Percentiles rank a stretch among this genome's conserved stretches.
phyloP scores from a whole-genome alignment of 805 yeast species.

The Gaillardinia entomophila region DNA sequence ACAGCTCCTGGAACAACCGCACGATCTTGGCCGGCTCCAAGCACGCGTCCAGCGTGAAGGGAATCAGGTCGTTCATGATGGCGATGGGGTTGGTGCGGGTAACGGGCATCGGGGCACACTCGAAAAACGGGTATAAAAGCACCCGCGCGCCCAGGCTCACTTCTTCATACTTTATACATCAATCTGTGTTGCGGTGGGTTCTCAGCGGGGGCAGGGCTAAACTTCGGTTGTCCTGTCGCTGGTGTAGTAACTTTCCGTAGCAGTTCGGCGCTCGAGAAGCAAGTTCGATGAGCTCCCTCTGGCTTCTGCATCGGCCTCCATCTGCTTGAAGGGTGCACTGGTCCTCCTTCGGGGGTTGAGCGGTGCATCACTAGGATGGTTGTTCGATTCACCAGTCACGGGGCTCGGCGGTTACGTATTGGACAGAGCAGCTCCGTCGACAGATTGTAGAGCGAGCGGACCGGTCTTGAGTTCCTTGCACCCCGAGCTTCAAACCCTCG shows the following conservation, averaged over 20 bases:
- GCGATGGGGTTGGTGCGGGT: slow-evolving; percentile 4
- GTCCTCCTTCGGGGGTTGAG: slow-evolving; percentile 51
- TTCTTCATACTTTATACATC: slow-evolving; percentile 19
- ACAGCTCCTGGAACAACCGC: slow-evolving; percentile 27
- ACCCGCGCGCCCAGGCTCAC: neutral
- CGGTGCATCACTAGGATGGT: slow-evolving; percentile 23
- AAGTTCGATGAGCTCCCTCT: slow-evolving; percentile 27
- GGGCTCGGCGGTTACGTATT: slow-evolving; percentile 26
- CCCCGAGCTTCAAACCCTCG: neutral
- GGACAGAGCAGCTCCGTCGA: slow-evolving; percentile 96
- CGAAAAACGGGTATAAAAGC: slow-evolving; percentile 5
- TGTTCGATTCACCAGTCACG: slow-evolving; percentile 7
- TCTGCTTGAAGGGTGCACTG: slow-evolving; percentile 15
- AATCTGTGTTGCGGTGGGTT: slow-evolving; percentile 50
- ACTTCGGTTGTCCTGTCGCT: slow-evolving; percentile 20
- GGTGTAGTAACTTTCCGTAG: slow-evolving; percentile 35
- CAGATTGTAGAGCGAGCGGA: slow-evolving; percentile 79
- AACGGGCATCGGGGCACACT: slow-evolving; percentile 1
- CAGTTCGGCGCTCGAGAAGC: slow-evolving; percentile 77
- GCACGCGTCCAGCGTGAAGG: slow-evolving; percentile 26
- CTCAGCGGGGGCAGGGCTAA: slow-evolving; percentile 32
- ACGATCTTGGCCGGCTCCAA: slow-evolving; percentile 31
- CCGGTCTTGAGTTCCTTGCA: slow-evolving; percentile 54
- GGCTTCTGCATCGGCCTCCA: slow-evolving; percentile 4
- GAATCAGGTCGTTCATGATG: slow-evolving; percentile 17